Evolutionary conservation across 495 filamentous ascomycete species (phyloP), one percentile per base, ranked within the genome.

Genomic region (Penicillium fimorum): DNA sequence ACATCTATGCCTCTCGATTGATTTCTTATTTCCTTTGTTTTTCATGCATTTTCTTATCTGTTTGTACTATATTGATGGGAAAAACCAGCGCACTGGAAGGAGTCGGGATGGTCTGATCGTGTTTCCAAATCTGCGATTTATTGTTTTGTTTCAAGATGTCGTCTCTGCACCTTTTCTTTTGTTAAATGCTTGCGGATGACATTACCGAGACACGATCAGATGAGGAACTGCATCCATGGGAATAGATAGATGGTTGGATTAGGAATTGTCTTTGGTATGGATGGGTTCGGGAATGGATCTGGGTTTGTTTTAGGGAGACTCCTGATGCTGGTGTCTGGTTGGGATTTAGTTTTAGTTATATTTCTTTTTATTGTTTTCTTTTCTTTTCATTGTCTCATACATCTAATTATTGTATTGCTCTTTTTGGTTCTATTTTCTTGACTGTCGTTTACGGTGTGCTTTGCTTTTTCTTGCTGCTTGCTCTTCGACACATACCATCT

Each of bases 161-260:
- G 58, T 65, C 56, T 65, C 56, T 38, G n/a, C 42, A 41, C 17
- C 18, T 58, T 52, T 58, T 58, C 60, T 59, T 68, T 57, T 46
- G 65, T 59, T 50, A 24, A 48, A 60, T 62, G 56, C 59, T 38
- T 64, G 61, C 57, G 62, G 58, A 62, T 64, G 61, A 67, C 62
- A 68, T 57, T 66, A 63, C 57, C 63, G 63, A 66, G 66, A 67
- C 66, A 66, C 63, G 66, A 66, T 60, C 66, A 64, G 64, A 64
- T 59, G 61, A 61, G 59, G 62, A 66, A 59, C 52, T 53, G 50
- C 50, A 53, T 54, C 52, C 43, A 64, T 60, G 62, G 66, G 66
- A 61, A 64, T 67, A 66, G 60, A 68, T 66, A 67, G 67, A 70
- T 27, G 43, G 43, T 55, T 44, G 67, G 55, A 62, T 30, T 42